Conservation (phyloP, 768 basidiomycete genomes). For the Serendipita vermifera region DNA sequence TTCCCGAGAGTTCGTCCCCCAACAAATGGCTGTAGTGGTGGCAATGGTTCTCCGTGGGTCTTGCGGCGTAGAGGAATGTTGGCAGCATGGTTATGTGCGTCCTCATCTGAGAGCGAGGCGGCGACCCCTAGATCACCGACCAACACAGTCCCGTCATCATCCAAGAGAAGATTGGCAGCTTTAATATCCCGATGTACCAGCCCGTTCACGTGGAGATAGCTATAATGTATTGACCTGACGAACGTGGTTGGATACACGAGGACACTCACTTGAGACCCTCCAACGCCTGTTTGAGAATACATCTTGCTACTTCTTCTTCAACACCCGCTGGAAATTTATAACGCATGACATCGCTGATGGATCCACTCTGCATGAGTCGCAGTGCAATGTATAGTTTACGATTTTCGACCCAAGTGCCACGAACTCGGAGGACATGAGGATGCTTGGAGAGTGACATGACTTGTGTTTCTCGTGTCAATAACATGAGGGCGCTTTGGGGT, state of each 20-base stretch:
- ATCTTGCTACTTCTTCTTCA: slow-evolving; percentile 78
- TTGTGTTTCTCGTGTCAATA: slow-evolving; percentile 73
- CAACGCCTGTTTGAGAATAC: slow-evolving; percentile 72
- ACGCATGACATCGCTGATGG: slow-evolving; percentile 59
- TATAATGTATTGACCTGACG: slow-evolving; percentile 20
- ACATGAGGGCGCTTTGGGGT: slow-evolving; percentile 52
- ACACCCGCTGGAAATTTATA: slow-evolving; percentile 82
- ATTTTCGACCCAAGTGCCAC: slow-evolving; percentile 78
- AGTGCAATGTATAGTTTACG: slow-evolving; percentile 76
- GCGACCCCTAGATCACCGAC: slow-evolving; percentile 90
- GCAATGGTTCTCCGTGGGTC: slow-evolving; percentile 25
- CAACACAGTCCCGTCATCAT: slow-evolving; percentile 80
- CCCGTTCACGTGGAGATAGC: slow-evolving; percentile 78
- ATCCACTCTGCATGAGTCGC: slow-evolving; percentile 81
- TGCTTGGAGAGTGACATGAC: slow-evolving; percentile 88
- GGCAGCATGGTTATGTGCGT: slow-evolving; percentile 14
- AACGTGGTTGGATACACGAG: slow-evolving; percentile 15
- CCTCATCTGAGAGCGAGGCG: slow-evolving; percentile 63
- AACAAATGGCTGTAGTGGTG: slow-evolving; percentile 4
- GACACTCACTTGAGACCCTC: slow-evolving; percentile 73
- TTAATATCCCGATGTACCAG: slow-evolving; percentile 93
- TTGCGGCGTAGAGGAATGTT: slow-evolving; percentile 20
- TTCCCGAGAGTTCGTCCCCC: slow-evolving; percentile 40
- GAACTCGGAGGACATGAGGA: slow-evolving; percentile 83
- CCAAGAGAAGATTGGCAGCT: slow-evolving; percentile 84